Conservation (phyloP, 2,329 filamentous ascomycete species). For the Clarireedia paspali region DNA sequence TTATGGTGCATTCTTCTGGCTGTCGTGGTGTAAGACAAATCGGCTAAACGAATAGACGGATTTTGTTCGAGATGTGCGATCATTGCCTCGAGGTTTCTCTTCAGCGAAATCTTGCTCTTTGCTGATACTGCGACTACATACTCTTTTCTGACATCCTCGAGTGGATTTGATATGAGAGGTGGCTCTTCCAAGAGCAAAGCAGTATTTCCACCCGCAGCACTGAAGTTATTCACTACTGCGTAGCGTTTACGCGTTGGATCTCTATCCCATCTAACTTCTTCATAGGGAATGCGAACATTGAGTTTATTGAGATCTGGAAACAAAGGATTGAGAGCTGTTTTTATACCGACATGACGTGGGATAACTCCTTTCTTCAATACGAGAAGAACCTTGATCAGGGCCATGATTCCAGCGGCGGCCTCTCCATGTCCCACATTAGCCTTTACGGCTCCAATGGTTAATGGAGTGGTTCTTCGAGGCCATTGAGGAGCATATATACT, state of each 20-base stretch:
- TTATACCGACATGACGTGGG: constrained; percentile 21
- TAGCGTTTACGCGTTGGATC: constrained; percentile 33
- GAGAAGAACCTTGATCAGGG: constrained; percentile 22
- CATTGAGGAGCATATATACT: background rate
- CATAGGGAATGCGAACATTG: constrained; percentile 15
- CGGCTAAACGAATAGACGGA: background rate
- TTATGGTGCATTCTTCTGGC: constrained; percentile 47
- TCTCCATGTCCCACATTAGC: constrained; percentile 5
- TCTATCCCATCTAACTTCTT: constrained; percentile 11
- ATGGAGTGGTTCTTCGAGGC: background rate
- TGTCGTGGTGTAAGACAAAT: constrained; percentile 12
- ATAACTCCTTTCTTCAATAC: constrained; percentile 20
- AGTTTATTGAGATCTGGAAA: constrained; percentile 30
- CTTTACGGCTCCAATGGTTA: background rate
- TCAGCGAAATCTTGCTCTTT: background rate
- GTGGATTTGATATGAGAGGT: background rate
- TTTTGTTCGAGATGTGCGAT: constrained; percentile 1
- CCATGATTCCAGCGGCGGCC: constrained; percentile 16
- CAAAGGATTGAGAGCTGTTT: constrained; percentile 25
- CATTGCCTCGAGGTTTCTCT: background rate
- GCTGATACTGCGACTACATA: background rate
- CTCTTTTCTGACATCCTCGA: background rate
- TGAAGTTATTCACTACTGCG: constrained; percentile 43
- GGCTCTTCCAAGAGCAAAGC: constrained; percentile 15
- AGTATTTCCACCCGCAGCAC: constrained; percentile 18